These are phyloP conservation scores for Calendula officinalis DNA, from an alignment of 129 eudicot species.

Conservation along the genomic window DNA sequence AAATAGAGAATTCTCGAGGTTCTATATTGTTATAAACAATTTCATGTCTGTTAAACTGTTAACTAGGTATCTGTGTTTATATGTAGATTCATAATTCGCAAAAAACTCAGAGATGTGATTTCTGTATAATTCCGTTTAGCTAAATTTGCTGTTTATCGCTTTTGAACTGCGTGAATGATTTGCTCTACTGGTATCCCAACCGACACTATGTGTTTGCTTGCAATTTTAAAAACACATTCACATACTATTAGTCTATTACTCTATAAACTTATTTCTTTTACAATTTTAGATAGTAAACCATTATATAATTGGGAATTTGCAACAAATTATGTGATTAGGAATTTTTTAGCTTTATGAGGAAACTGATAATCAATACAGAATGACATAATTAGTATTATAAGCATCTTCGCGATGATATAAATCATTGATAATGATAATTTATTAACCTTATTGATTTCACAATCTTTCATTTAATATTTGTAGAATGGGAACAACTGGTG, in stretches of 20 bases:
- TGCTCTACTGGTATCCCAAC: no score
- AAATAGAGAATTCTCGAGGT: no score
- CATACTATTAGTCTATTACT: no score
- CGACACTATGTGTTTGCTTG: no score
- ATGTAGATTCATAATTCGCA: neutral
- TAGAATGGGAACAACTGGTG: conserved; percentile 78
- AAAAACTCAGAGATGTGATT: neutral
- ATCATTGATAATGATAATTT: neutral
- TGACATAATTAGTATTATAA: neutral
- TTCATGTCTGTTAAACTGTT: no score
- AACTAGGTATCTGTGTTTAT: neutral
- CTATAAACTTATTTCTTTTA: no score
- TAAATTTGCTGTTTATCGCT: neutral
- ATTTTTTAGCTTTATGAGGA: no score
- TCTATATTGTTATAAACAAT: no score
- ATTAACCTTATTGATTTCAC: conserved; percentile 1
- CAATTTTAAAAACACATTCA: no score
- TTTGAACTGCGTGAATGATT: neutral
- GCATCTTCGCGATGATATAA: neutral
- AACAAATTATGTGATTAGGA: no score
- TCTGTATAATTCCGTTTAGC: neutral
- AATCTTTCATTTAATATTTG: neutral
- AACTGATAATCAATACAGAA: neutral
- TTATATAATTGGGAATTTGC: no score
- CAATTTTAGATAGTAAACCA: no score